Evolutionary conservation across 106 monocot genomes (phyloP).

Genomic region (Triglochin maritima): DNA sequence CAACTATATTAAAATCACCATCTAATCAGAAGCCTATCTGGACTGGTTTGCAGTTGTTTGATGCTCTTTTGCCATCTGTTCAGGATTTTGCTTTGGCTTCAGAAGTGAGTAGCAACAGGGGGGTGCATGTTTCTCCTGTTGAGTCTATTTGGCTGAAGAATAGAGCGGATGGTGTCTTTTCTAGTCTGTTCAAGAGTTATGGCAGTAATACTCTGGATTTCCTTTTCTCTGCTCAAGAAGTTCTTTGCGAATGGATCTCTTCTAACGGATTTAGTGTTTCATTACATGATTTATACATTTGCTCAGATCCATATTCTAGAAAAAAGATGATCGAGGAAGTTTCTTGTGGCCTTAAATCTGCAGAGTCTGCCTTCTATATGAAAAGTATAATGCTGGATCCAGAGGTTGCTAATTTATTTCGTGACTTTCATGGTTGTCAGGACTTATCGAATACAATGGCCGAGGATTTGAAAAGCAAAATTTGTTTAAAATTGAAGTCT

Average conservation of each 20-base stretch:
- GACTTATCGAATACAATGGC: constrained; percentile 6
- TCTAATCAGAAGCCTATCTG: constrained; percentile 27
- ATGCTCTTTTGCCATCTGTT: constrained; percentile 42
- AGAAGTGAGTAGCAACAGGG: constrained; percentile 13
- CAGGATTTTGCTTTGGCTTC: constrained; percentile 22
- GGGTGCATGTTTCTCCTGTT: constrained; percentile 23
- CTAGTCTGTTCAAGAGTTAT: constrained; percentile 39
- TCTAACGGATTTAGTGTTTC: constrained; percentile 68
- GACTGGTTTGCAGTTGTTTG: constrained; percentile 72
- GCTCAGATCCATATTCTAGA: constrained; percentile 40
- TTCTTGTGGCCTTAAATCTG: constrained; percentile 44
- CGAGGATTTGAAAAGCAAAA: constrained; percentile 2
- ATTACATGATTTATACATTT: constrained; percentile 63
- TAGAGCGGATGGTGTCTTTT: constrained; percentile 29
- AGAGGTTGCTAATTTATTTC: constrained; percentile 12
- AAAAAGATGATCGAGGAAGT: constrained; percentile 61
- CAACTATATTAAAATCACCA: constrained; percentile 37
- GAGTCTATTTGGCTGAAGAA: constrained; percentile 41
- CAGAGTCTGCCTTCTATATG: constrained; percentile 27
- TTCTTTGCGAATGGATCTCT: constrained; percentile 74
- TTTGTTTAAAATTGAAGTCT: constrained; percentile 2
- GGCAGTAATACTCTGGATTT: constrained; percentile 47
- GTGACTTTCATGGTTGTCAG: constrained; percentile 17
- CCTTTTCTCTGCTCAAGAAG: constrained; percentile 48
- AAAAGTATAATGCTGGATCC: constrained; percentile 36